Percentiles rank a stretch among this genome's conserved stretches.
Conservation (phyloP, 1,139 yeast genomes). For the Diutina catenulata region DNA sequence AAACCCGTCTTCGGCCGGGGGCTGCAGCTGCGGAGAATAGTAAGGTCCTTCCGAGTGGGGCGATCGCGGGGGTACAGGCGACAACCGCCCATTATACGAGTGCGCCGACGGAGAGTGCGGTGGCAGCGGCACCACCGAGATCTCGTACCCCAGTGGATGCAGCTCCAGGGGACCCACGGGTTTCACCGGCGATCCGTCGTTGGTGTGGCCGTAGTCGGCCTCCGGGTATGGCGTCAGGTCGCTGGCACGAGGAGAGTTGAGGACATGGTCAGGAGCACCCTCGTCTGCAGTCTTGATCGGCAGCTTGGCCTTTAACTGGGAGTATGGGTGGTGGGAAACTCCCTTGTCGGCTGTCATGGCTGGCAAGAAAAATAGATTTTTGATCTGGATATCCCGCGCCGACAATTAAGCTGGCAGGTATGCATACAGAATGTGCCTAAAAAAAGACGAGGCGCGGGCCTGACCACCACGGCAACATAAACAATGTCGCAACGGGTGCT, state of each 20-base stretch:
- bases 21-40: not conserved
- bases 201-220: not conserved
- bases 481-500: too few relatives aligned
- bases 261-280: not conserved
- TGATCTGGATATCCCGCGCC: too few relatives aligned
- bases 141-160: not conserved
- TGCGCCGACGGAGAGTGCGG: not conserved
- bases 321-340: too few relatives aligned
- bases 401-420: too few relatives aligned
- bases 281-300: too few relatives aligned
- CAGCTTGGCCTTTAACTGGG: too few relatives aligned
- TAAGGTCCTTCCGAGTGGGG: not conserved
- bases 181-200: not conserved
- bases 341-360: too few relatives aligned
- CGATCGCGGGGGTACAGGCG: not conserved
- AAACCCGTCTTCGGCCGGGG: not conserved
- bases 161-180: too few relatives aligned
- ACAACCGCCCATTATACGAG: not conserved
- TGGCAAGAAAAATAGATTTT: too few relatives aligned
- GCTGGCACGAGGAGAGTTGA: not conserved
- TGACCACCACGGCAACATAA: too few relatives aligned
- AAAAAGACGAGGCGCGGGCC: too few relatives aligned
- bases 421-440: too few relatives aligned
- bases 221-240: not conserved
- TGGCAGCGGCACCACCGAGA: not conserved